These are phyloP conservation scores for Puccinellia tenuiflora DNA, from an alignment of 176 grass and related monocot species.

Conservation along the genomic window DNA sequence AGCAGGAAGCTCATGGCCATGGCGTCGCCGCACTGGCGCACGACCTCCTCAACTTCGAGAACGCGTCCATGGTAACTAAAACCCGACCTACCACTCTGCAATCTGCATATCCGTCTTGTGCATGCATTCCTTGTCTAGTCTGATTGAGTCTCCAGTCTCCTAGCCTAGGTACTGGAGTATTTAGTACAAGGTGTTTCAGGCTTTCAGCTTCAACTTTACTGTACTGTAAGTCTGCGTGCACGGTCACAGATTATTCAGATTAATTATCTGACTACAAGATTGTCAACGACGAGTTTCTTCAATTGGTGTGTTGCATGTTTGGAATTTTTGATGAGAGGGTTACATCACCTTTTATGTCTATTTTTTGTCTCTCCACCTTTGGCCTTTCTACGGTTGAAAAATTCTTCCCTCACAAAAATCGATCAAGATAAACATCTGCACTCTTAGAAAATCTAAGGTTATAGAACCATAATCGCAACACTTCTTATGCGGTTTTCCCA, in stretches of 20 bases:
- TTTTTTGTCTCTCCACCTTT: neutral
- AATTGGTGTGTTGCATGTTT: neutral
- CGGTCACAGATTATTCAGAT: neutral
- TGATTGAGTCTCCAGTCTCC: too few species aligned
- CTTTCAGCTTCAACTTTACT: neutral
- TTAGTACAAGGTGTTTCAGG: neutral
- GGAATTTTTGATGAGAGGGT: neutral
- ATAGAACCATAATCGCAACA: neutral
- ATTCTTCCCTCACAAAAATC: neutral
- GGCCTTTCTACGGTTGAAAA: neutral
- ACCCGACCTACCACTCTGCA: neutral
- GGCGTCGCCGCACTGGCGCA: slow-evolving; percentile 8
- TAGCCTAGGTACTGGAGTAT: neutral
- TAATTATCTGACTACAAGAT: neutral
- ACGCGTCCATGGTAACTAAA: slow-evolving; percentile 27
- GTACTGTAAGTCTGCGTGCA: neutral
- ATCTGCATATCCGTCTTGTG: neutral
- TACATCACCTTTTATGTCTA: neutral
- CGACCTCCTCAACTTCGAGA: slow-evolving; percentile 34
- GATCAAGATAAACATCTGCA: neutral
- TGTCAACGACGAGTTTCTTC: neutral
- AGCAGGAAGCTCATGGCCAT: neutral
- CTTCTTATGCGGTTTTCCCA: neutral
- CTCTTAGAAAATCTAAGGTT: neutral
- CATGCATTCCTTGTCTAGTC: neutral